These are phyloP conservation scores for Arthrinium phaeospermum DNA, from an alignment of 2,329 filamentous ascomycete genomes.

Conservation along the genomic window DNA sequence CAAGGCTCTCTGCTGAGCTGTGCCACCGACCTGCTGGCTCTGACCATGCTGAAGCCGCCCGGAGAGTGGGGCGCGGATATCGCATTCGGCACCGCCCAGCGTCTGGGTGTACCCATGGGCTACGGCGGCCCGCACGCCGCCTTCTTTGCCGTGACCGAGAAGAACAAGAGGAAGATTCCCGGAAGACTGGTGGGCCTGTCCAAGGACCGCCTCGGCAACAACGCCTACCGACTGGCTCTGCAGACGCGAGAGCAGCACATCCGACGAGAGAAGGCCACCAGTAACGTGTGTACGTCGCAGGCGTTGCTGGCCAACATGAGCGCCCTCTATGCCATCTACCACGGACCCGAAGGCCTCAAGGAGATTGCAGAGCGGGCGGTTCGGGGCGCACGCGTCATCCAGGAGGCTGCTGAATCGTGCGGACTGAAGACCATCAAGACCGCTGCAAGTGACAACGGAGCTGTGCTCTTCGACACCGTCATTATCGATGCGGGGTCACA, in stretches of 20 bases:
- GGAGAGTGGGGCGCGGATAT: constrained; percentile 96
- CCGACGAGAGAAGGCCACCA: constrained; percentile 93
- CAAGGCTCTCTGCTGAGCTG: constrained; percentile 82
- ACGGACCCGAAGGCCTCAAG: constrained; percentile 83
- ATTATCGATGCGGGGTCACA: constrained; percentile 62
- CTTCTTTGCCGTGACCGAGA: constrained; percentile 91
- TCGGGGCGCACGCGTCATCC: constrained; percentile 71
- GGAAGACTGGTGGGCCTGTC: constrained; percentile 90
- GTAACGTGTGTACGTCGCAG: constrained; percentile 96
- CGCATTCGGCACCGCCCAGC: constrained; percentile 90
- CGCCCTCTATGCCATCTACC: constrained; percentile 92
- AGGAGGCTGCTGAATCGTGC: constrained; percentile 65
- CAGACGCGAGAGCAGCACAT: constrained; percentile 98
- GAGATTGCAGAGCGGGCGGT: constrained; percentile 82
- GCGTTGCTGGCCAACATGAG: constrained; percentile 95
- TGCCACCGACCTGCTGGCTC: constrained; percentile 85
- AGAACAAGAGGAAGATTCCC: constrained; percentile 93
- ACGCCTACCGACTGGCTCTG: constrained; percentile 81
- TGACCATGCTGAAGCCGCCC: constrained; percentile 86
- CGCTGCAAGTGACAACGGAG: constrained; percentile 60
- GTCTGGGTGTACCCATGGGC: constrained; percentile 90
- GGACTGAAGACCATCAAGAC: constrained; percentile 68
- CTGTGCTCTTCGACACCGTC: constrained; percentile 80
- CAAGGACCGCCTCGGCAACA: constrained; percentile 84
- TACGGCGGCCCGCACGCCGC: constrained; percentile 95